These are phyloP conservation scores for Pseudozyma pruni DNA, from an alignment of 1,284 basidiomycete genomes.

Conservation along the genomic window DNA sequence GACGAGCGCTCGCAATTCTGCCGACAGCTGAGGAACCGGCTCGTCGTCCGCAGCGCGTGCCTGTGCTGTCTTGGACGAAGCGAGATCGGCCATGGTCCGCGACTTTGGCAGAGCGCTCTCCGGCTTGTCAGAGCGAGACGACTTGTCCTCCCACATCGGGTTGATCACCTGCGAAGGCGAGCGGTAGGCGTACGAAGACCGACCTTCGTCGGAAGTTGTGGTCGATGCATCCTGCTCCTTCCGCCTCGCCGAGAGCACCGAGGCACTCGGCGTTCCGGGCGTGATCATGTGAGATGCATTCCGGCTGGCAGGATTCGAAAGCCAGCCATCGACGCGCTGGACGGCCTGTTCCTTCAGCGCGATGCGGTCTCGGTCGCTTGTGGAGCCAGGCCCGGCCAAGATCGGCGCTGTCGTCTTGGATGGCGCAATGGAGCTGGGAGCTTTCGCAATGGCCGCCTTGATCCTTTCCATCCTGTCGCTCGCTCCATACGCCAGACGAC, in stretches of 20 bases:
- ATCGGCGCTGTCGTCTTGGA: constrained; percentile 24
- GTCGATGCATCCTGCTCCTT: constrained; percentile 10
- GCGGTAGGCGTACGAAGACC: constrained; percentile 23
- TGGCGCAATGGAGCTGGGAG: constrained; percentile 19
- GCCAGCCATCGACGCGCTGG: constrained; percentile 54
- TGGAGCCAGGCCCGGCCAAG: constrained; percentile 21
- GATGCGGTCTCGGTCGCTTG: constrained; percentile 32
- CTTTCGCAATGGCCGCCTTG: constrained; percentile 10
- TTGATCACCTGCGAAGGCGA: constrained; percentile 43
- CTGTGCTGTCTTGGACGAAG: constrained; percentile 9
- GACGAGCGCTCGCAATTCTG: constrained; percentile 51
- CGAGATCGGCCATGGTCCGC: constrained; percentile 37
- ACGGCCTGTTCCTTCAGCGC: constrained; percentile 51
- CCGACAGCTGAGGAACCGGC: constrained; percentile 46
- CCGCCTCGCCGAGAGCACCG: constrained; percentile 44
- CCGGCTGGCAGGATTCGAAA: constrained; percentile 34
- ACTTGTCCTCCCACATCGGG: constrained; percentile 30
- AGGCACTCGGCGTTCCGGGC: constrained; percentile 52
- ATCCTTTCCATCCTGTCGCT: constrained; percentile 14
- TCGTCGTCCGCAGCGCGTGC: constrained; percentile 16
- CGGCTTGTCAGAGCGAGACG: constrained; percentile 6
- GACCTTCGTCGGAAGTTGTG: constrained; percentile 4
- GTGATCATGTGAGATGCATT: constrained; percentile 35
- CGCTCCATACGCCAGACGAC: constrained; percentile 3
- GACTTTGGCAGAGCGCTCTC: constrained; percentile 19